phyloP scores from a whole-genome alignment of 331 rosid genomes.

The Spiraea crenata region DNA sequence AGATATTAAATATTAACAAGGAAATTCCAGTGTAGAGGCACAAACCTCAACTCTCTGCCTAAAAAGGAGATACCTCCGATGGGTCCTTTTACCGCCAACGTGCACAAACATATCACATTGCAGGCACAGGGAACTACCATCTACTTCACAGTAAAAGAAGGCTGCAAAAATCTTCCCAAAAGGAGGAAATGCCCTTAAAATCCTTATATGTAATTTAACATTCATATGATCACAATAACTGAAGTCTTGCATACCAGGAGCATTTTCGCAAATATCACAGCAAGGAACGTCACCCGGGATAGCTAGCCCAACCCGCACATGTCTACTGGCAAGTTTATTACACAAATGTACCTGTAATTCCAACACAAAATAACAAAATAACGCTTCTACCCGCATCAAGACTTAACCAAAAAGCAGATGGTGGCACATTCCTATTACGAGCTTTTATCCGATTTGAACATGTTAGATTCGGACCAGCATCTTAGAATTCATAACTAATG shows the following conservation, averaged over 20 bases:
- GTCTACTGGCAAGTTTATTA: slow-evolving; percentile 67
- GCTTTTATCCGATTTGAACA: not conserved
- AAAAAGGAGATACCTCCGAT: slow-evolving; percentile 56
- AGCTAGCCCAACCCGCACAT: slow-evolving; percentile 67
- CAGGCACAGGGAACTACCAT: slow-evolving; percentile 75
- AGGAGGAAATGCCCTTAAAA: slow-evolving; percentile 18
- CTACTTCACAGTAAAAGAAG: slow-evolving; percentile 79
- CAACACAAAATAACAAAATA: slow-evolving; percentile 1
- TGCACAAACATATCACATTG: slow-evolving; percentile 77
- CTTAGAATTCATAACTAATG: slow-evolving; percentile 1
- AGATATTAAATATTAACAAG: not conserved
- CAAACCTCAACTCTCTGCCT: slow-evolving; percentile 75
- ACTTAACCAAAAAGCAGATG: not conserved
- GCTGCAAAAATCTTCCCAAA: slow-evolving; percentile 44
- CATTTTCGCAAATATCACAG: slow-evolving; percentile 78
- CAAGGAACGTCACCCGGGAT: slow-evolving; percentile 59
- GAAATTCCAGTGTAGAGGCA: slow-evolving; percentile 17
- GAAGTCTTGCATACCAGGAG: slow-evolving; percentile 49
- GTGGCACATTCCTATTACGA: not conserved
- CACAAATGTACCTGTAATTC: slow-evolving; percentile 66
- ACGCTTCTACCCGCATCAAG: not conserved
- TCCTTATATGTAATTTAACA: slow-evolving; percentile 12
- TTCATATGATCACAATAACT: not conserved
- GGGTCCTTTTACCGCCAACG: slow-evolving; percentile 79
- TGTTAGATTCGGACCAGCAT: not conserved